These are phyloP conservation scores for Carex arenaria DNA, from an alignment of 202 grass and related monocot species.

Conservation along the genomic window DNA sequence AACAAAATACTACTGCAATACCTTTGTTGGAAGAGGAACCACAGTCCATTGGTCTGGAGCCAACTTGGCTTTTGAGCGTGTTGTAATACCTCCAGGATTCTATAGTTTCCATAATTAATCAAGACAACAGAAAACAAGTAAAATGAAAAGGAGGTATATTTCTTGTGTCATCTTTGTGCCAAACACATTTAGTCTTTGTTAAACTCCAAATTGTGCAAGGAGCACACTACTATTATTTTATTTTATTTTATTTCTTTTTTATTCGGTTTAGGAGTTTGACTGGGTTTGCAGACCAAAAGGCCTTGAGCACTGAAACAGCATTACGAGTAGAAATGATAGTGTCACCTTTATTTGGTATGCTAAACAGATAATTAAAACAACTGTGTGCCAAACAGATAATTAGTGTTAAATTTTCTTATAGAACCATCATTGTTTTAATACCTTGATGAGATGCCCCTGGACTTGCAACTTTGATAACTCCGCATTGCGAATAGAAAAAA, in stretches of 20 bases:
- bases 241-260: neutral
- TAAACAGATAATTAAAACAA: no score
- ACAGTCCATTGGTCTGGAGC: conserved; percentile 76
- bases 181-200: neutral
- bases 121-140: conserved; percentile 1
- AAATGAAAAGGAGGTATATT: neutral
- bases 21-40: conserved; percentile 79
- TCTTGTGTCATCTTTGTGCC: neutral
- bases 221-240: neutral
- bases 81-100: conserved; percentile 74
- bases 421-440: conserved; percentile 19
- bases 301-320: neutral
- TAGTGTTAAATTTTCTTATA: neutral
- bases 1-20: conserved; percentile 30
- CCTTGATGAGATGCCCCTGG: conserved; percentile 90
- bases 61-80: conserved; percentile 71
- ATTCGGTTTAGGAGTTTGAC: neutral
- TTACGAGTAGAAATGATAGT: no score
- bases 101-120: conserved; percentile 22
- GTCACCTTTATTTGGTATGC: no score
- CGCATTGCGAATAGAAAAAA: conserved; percentile 58
- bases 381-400: neutral
- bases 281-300: neutral
- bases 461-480: conserved; percentile 84
- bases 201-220: neutral